A percentile compares a stretch with the other conserved stretches of the same genome.
These are phyloP conservation scores for Mikania micrantha DNA, from an alignment of 129 eudicot genomes.

Conservation along the genomic window DNA sequence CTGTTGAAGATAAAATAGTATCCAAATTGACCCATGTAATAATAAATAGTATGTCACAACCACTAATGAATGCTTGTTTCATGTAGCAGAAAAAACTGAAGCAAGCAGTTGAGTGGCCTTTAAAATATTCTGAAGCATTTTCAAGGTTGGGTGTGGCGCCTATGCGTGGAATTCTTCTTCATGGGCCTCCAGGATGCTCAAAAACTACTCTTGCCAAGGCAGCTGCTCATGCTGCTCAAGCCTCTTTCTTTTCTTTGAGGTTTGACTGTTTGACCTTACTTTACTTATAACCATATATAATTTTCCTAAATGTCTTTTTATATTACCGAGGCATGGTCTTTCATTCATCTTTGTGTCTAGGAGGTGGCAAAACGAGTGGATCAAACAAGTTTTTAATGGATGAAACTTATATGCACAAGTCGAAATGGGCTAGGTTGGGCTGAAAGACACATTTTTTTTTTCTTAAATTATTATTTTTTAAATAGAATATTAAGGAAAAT, in stretches of 20 bases:
- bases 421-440: background rate
- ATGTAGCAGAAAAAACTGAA: conserved; percentile 91
- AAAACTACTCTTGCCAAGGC: conserved; percentile 98
- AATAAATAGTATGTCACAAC: no score
- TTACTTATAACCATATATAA: background rate
- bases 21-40: no score
- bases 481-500: background rate
- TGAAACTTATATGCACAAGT: background rate
- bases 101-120: conserved; percentile 99
- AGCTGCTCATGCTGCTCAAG: conserved; percentile 94
- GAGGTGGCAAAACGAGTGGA: background rate
- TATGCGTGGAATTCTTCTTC: conserved; percentile 92
- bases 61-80: no score
- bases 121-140: conserved; percentile 69
- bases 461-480: no score
- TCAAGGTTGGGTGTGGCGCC: conserved; percentile 73
- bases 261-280: conserved; percentile 29
- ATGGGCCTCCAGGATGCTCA: conserved; percentile 99
- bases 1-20: no score
- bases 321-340: background rate
- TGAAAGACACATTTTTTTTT: background rate
- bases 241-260: conserved; percentile 94
- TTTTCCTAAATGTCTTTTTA: background rate
- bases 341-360: background rate
- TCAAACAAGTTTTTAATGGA: background rate